These are phyloP conservation scores for Plicaturopsis crispa DNA, from an alignment of 768 basidiomycete genomes.

Conservation along the genomic window DNA sequence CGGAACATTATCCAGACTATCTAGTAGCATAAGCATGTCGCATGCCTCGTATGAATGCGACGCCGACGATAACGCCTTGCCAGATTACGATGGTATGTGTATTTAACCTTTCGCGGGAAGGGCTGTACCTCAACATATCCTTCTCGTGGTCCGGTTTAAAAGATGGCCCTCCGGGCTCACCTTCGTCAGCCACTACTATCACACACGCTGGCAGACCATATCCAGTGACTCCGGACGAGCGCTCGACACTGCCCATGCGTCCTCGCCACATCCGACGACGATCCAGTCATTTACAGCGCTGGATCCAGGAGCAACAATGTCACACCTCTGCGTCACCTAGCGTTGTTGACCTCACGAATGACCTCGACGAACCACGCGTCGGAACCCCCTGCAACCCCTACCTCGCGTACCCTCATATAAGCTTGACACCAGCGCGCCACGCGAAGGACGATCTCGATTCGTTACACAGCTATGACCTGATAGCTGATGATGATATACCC, in stretches of 20 bases:
- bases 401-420: slow-evolving; percentile 31
- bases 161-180: slow-evolving; percentile 14
- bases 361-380: slow-evolving; percentile 13
- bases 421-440: slow-evolving; percentile 17
- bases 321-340: slow-evolving; percentile 9
- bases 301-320: slow-evolving; percentile 33
- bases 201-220: no score
- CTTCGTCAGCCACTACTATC: slow-evolving; percentile 25
- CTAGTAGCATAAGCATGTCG: no score
- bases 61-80: no score
- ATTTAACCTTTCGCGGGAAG: no score
- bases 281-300: slow-evolving; percentile 33
- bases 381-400: slow-evolving; percentile 29
- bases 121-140: no score
- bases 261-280: slow-evolving; percentile 23
- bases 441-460: slow-evolving; percentile 24
- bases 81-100: no score
- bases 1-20: no score
- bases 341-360: slow-evolving; percentile 11
- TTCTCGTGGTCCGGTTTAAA: no score
- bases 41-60: no score
- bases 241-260: no score
- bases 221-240: no score
- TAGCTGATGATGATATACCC: slow-evolving; percentile 25
- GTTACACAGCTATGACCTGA: slow-evolving; percentile 29